Conservation (phyloP, 305 asterid genomes). For the Fraxinus xanthoxyloides region DNA sequence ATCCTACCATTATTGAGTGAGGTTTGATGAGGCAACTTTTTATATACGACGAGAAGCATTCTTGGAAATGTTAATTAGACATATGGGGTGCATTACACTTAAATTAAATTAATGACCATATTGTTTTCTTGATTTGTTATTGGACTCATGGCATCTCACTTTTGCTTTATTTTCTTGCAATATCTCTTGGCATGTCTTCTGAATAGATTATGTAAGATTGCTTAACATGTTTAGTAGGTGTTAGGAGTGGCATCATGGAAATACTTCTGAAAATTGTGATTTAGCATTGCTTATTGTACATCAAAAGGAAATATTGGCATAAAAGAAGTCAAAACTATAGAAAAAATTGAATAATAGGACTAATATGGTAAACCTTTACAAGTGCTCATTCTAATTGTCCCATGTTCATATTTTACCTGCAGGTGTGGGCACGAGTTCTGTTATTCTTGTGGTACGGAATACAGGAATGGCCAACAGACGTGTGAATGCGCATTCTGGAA, state of each 20-base stretch:
- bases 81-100: not conserved
- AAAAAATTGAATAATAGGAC: not conserved
- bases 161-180: not conserved
- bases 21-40: not conserved
- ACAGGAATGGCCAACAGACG: conserved; percentile 48
- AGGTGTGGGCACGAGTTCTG: conserved; percentile 90
- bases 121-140: not conserved
- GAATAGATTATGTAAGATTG: not conserved
- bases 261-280: not conserved
- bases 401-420: not conserved
- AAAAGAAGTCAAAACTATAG: not conserved
- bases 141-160: not conserved
- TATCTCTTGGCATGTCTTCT: not conserved
- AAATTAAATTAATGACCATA: not conserved
- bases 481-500: conserved; percentile 73
- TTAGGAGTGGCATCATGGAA: not conserved
- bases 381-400: not conserved
- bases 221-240: not conserved
- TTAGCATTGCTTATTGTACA: not conserved
- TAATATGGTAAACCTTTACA: not conserved
- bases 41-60: not conserved
- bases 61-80: not conserved
- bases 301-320: not conserved
- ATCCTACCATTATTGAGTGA: not conserved
- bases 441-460: conserved; percentile 70